These are phyloP conservation scores for Vitis hybrid DNA, from an alignment of 177 flowering plant species.

Conservation along the genomic window DNA sequence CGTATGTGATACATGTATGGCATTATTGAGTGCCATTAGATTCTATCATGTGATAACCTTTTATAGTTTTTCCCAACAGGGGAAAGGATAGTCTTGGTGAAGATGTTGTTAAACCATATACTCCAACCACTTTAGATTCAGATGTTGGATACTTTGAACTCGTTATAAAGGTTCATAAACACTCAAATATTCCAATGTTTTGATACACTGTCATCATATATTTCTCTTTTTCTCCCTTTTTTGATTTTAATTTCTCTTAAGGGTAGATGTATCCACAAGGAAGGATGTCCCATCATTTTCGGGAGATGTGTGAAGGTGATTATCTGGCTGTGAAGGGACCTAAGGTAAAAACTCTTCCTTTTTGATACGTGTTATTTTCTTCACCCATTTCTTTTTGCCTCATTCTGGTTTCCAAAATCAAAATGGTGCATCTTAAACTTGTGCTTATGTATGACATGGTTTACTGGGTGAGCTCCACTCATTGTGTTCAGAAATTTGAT, in stretches of 20 bases:
- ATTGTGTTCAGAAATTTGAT: no score
- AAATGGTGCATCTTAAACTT: no score
- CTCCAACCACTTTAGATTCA: constrained; percentile 85
- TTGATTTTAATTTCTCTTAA: constrained; percentile 1
- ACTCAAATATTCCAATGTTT: not conserved
- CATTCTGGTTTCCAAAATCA: no score
- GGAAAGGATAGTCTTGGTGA: constrained; percentile 77
- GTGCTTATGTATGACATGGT: no score
- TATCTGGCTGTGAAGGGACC: constrained; percentile 83
- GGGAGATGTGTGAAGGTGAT: constrained; percentile 83
- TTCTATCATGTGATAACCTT: no score
- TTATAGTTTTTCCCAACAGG: constrained; percentile 29
- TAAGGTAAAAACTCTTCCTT: constrained; percentile 44
- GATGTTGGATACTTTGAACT: constrained; percentile 84
- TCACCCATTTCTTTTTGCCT: no score
- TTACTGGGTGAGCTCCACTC: no score
- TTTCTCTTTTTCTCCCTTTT: not conserved
- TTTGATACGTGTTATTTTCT: not conserved
- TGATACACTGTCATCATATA: not conserved
- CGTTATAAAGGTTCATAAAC: constrained; percentile 66
- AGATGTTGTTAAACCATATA: constrained; percentile 79
- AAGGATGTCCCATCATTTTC: constrained; percentile 91
- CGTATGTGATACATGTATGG: not conserved
- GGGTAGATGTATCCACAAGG: constrained; percentile 90
- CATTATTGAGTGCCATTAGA: no score